Evolutionary conservation across 306 rosid species (phyloP).

Genomic region (Cicer cuneatum): DNA sequence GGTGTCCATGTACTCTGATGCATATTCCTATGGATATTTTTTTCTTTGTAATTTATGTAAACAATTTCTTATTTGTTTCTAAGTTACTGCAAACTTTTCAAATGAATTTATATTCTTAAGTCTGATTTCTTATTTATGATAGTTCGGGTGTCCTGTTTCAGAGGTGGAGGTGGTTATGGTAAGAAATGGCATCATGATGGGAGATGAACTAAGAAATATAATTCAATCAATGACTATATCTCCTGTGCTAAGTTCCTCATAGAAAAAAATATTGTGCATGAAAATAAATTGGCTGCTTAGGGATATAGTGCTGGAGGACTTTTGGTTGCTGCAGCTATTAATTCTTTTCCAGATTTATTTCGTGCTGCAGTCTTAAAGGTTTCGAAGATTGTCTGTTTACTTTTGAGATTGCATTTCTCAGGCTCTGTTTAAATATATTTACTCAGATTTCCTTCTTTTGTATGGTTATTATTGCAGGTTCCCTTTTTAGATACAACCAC

Average conservation of each 20-base stretch:
- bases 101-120: conserved; percentile 17
- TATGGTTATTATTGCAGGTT: conserved; percentile 63
- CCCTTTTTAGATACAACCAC: conserved; percentile 86
- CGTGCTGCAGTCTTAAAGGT: conserved; percentile 87
- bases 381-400: conserved; percentile 21
- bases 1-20: conserved; percentile 16
- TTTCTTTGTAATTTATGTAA: conserved; percentile 30
- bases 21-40: conserved; percentile 23
- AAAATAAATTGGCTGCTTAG: conserved; percentile 83
- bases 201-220: conserved; percentile 65
- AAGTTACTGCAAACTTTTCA: conserved; percentile 16
- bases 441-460: conserved; percentile 13
- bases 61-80: conserved; percentile 29
- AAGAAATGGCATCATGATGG: conserved; percentile 91
- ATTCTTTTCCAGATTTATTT: conserved; percentile 76
- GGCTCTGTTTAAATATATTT: conserved; percentile 34
- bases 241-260: conserved; percentile 84
- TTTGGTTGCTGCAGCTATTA: conserved; percentile 89
- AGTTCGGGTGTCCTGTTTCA: conserved; percentile 52
- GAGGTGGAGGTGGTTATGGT: conserved; percentile 97
- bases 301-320: conserved; percentile 96
- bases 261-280: conserved; percentile 68
- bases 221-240: conserved; percentile 80
- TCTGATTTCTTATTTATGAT: conserved; percentile 36
- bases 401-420: conserved; percentile 32